These are phyloP conservation scores for Prunus padus DNA, from an alignment of 306 rosid species.

Conservation along the genomic window DNA sequence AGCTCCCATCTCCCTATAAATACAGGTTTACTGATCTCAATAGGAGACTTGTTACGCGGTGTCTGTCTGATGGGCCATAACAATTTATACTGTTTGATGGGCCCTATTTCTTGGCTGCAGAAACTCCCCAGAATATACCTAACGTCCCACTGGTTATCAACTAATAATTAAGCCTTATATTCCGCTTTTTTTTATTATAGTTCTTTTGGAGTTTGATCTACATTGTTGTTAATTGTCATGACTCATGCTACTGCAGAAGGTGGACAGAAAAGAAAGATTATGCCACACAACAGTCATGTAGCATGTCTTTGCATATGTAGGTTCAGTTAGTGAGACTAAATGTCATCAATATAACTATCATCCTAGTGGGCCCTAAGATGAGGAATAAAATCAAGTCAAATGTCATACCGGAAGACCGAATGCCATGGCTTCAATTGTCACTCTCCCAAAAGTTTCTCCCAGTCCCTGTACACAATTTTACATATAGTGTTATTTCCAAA, in stretches of 20 bases:
- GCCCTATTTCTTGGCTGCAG: too few relatives aligned
- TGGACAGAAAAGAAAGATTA: neutral
- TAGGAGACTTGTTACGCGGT: neutral
- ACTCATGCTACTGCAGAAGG: neutral
- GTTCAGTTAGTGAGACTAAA: neutral
- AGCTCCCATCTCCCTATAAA: neutral
- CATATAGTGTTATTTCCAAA: slow-evolving; percentile 21
- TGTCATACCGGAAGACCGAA: slow-evolving; percentile 90
- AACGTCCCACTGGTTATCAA: neutral
- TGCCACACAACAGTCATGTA: neutral
- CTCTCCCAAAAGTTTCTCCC: slow-evolving; percentile 96
- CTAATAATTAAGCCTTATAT: neutral
- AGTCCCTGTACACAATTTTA: slow-evolving; percentile 56
- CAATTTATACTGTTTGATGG: too few relatives aligned
- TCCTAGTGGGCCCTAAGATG: neutral
- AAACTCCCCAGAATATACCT: too few relatives aligned
- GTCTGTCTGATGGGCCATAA: neutral
- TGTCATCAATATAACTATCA: neutral
- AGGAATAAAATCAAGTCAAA: slow-evolving; percentile 15
- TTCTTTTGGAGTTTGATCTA: neutral
- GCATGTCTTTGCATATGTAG: neutral
- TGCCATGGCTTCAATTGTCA: slow-evolving; percentile 94
- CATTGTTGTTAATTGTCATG: neutral
- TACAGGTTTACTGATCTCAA: neutral
- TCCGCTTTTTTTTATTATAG: neutral